phyloP scores from a whole-genome alignment of 2,329 filamentous ascomycete genomes.

The Aureobasidium sp. region DNA sequence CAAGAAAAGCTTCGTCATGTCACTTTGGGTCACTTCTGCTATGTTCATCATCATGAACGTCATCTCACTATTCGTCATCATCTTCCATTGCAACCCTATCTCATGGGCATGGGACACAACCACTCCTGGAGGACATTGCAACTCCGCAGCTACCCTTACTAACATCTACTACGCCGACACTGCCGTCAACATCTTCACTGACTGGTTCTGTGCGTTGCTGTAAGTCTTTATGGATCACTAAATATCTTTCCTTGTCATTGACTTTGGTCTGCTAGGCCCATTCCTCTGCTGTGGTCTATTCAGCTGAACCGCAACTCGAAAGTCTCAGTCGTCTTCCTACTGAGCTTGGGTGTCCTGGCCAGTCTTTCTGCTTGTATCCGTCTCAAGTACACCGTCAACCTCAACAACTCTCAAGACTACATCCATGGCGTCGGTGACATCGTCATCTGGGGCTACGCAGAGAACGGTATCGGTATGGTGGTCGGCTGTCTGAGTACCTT shows the following conservation, averaged over 20 bases:
- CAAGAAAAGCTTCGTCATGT: constrained; percentile 23
- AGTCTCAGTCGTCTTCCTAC: constrained; percentile 31
- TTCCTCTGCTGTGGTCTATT: constrained; percentile 37
- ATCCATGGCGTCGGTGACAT: constrained; percentile 27
- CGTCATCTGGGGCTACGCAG: constrained; percentile 32
- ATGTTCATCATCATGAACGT: constrained; percentile 28
- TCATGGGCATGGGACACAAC: constrained; percentile 25
- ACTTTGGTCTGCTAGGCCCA: constrained; percentile 23
- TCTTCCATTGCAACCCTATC: constrained; percentile 31
- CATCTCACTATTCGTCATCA: constrained; percentile 30
- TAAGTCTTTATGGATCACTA: constrained; percentile 13
- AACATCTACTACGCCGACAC: constrained; percentile 31
- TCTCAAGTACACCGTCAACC: constrained; percentile 30
- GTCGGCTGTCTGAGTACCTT: constrained; percentile 30
- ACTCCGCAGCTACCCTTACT: constrained; percentile 23
- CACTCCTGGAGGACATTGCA: constrained; percentile 24
- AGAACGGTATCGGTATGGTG: constrained; percentile 31
- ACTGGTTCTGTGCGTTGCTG: constrained; percentile 32
- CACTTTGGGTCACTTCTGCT: constrained; percentile 25
- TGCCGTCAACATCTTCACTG: constrained; percentile 31
- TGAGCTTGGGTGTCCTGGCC: constrained; percentile 31
- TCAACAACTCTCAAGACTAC: constrained; percentile 28
- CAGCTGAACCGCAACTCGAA: constrained; percentile 37
- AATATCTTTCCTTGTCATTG: background rate
- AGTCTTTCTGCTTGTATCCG: constrained; percentile 29